phyloP scores from a whole-genome alignment of 2,329 filamentous ascomycete species.

The Nothomitra cinnamomea region DNA sequence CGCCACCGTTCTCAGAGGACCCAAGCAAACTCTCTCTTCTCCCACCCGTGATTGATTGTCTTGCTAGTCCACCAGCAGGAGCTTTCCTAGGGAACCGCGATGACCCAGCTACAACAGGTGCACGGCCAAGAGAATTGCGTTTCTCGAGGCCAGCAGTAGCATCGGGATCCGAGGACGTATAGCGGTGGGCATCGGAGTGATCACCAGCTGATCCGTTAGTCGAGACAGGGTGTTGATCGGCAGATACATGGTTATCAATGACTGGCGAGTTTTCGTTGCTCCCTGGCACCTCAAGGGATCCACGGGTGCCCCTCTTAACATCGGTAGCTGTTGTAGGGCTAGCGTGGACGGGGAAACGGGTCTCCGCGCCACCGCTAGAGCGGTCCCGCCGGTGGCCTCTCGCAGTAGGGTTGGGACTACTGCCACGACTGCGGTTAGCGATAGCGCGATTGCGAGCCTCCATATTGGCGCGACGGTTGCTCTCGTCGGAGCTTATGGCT shows the following conservation, averaged over 20 bases:
- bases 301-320: slow-evolving; percentile 37
- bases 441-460: slow-evolving; percentile 81
- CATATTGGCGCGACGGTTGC: slow-evolving; percentile 82
- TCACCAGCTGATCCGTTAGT: slow-evolving; percentile 3
- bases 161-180: not conserved
- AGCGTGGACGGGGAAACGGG: slow-evolving; percentile 69
- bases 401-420: slow-evolving; percentile 50
- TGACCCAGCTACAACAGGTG: not conserved
- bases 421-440: slow-evolving; percentile 52
- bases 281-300: slow-evolving; percentile 69
- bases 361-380: slow-evolving; percentile 44
- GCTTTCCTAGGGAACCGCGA: slow-evolving; percentile 1
- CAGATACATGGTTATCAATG: not conserved
- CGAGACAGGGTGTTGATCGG: too few species aligned
- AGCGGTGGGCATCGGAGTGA: not conserved
- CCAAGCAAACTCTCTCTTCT: not conserved
- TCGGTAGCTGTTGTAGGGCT: slow-evolving; percentile 39
- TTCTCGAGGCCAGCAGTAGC: slow-evolving; percentile 3
- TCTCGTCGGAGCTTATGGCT: slow-evolving; percentile 88
- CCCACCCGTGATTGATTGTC: not conserved
- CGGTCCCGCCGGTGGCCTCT: slow-evolving; percentile 59
- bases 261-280: slow-evolving; percentile 27
- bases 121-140: slow-evolving; percentile 5
- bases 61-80: not conserved
- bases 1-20: not conserved